Percentiles rank a stretch among this genome's conserved stretches.
Conservation (phyloP, 2,329 filamentous ascomycete genomes). For the Truncatella angustata region DNA sequence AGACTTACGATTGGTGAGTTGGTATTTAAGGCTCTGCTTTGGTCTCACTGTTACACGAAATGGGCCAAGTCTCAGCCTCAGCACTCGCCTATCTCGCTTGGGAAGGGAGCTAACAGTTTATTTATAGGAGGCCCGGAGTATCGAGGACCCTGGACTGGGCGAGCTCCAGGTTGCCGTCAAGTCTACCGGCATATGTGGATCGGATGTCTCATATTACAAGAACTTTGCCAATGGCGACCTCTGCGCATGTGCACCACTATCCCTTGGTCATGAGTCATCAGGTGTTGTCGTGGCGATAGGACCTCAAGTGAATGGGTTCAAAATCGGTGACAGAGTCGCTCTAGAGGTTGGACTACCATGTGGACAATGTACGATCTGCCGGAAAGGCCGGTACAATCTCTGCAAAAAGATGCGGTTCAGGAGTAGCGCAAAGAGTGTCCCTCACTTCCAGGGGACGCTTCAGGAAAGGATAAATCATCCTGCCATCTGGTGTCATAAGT, state of each 20-base stretch:
- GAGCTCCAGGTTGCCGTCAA: conserved; percentile 66
- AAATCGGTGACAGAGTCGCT: conserved; percentile 54
- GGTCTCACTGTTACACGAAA: conserved; percentile 30
- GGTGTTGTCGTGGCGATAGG: conserved; percentile 57
- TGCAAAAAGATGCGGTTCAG: conserved; percentile 62
- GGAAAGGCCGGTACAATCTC: conserved; percentile 57
- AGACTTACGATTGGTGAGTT: conserved; percentile 56
- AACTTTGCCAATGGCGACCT: conserved; percentile 71
- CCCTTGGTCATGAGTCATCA: conserved; percentile 62
- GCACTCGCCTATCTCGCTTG: background rate
- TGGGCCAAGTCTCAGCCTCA: conserved; percentile 10
- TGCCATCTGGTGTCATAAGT: conserved; percentile 62
- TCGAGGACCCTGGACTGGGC: conserved; percentile 44
- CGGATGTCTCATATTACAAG: conserved; percentile 69
- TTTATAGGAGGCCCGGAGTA: conserved; percentile 47
- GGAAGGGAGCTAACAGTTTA: conserved; percentile 3
- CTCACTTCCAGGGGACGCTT: conserved; percentile 62
- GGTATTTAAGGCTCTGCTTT: conserved; percentile 4
- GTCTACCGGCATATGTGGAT: conserved; percentile 67
- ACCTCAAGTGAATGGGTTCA: conserved; percentile 49
- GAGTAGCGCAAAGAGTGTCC: conserved; percentile 61
- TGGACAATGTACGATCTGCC: conserved; percentile 37
- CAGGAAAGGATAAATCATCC: conserved; percentile 64
- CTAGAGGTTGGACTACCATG: conserved; percentile 39
- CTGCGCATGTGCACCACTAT: conserved; percentile 63